Evolutionary conservation across 2,329 filamentous ascomycete species (phyloP), one percentile per base, ranked within the genome.

Genomic region (Graphiopsis chlorocephala): DNA sequence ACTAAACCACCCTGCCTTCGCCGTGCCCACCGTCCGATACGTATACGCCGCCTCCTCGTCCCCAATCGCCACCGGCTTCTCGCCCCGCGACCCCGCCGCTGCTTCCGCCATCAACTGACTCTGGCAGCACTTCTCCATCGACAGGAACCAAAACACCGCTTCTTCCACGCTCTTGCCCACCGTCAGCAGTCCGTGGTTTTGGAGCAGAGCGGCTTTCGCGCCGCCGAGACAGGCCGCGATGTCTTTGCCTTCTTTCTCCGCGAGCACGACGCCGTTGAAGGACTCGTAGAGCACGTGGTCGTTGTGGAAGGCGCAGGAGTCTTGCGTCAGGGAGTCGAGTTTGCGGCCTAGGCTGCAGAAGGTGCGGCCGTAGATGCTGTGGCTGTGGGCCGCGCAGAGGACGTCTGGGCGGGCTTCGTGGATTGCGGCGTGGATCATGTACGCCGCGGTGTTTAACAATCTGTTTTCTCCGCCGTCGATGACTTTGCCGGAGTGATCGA

Each of bases 21-120:
- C 81, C 0, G 80, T 84, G 0, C 90, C 90, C 3, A 92, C 80
- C 0, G 85, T 83, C 76, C 88, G 86, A 71, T 85, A 87, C 0
- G 90, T 92, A 71, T 85, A 90, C 17, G 74, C 79, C 1, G 90
- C 90, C 73, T 93, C 89, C 60, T 87, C 85, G 1, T 90, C 85
- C 10, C 83, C 80, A 70, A 93, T 89, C 75, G 89, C 88, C 31
- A 90, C 78, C 0, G 89, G 90, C 73, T 83, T 77, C 0, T 83
- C 83, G 1, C 89, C 90, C 2, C 86, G 80, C 0, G 89, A 88
- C 0, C 76, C 84, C 0, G 86, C 86, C 0, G 85, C 86, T 0
- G 85, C 85, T 72, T 87, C 85, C 1, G 84, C 85, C 60, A 87
- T 74, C 45, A 81, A 69, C 67, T 80, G 78, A 8, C 71, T 70